Evolutionary conservation across 371 early-diverging fungal species (phyloP).

Genomic region (Parasitella parasitica): DNA sequence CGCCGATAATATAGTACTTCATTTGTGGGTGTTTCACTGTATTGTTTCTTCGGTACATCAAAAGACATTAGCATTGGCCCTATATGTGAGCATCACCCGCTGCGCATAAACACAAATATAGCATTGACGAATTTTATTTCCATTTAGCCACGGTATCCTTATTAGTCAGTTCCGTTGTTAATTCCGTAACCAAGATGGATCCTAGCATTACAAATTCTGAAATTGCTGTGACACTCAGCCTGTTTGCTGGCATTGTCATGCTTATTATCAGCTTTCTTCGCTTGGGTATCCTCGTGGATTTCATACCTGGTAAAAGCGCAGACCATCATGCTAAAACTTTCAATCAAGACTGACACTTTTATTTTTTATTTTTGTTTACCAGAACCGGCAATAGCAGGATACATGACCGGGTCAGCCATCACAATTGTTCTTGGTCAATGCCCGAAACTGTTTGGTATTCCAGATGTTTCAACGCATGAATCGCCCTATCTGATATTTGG

Average conservation of each 20-base stretch:
- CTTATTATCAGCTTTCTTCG: conserved; percentile 69
- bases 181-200: conserved; percentile 24
- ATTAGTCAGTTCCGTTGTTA: conserved; percentile 66
- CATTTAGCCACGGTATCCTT: conserved; percentile 75
- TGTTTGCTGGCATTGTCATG: conserved; percentile 60
- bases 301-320: conserved; percentile 63
- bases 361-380: neutral
- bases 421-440: conserved; percentile 73
- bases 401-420: conserved; percentile 73
- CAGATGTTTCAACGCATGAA: conserved; percentile 54
- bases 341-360: neutral
- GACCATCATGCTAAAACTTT: neutral
- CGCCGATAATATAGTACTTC: conserved; percentile 52
- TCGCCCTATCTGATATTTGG: conserved; percentile 51
- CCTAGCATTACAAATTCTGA: conserved; percentile 35
- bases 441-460: conserved; percentile 73
- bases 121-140: neutral
- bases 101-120: neutral
- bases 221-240: conserved; percentile 54
- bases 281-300: conserved; percentile 81
- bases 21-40: conserved; percentile 30
- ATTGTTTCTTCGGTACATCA: conserved; percentile 78
- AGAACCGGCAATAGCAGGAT: conserved; percentile 69
- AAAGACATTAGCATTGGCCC: conserved; percentile 88
- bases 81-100: conserved; percentile 37